A percentile compares a stretch with the other conserved stretches of the same genome.
Conservation (phyloP, 805 yeast species). For the Saccharomycopsis synnaedendra region DNA sequence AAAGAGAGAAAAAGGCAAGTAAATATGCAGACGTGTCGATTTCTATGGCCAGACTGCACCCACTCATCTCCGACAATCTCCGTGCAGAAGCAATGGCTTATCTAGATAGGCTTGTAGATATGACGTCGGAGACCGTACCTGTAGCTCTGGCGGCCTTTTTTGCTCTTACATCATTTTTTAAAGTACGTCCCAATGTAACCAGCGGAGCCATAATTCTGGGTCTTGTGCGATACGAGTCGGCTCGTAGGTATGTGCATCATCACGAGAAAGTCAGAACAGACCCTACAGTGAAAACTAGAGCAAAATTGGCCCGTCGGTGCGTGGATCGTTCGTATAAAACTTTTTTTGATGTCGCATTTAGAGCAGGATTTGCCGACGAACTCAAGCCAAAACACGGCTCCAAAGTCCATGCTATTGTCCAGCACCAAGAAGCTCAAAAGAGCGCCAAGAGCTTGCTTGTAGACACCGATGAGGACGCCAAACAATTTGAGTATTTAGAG, state of each 20-base stretch:
- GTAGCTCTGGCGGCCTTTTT: slow-evolving; percentile 56
- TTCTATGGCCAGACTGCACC: slow-evolving; percentile 46
- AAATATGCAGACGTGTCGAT: slow-evolving; percentile 28
- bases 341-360: slow-evolving; percentile 21
- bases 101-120: slow-evolving; percentile 51
- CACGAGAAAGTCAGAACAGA: slow-evolving; percentile 28
- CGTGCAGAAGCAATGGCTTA: slow-evolving; percentile 64
- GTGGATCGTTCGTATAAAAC: slow-evolving; percentile 47
- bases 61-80: slow-evolving; percentile 41
- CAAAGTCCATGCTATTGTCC: slow-evolving; percentile 6
- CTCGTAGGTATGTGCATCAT: slow-evolving; percentile 20
- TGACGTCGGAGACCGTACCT: slow-evolving; percentile 43
- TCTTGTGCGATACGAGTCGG: slow-evolving; percentile 25
- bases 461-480: slow-evolving; percentile 11
- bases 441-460: slow-evolving; percentile 8
- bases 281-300: background rate
- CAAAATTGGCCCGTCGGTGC: slow-evolving; percentile 47
- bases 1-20: slow-evolving; percentile 11
- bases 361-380: background rate
- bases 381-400: slow-evolving; percentile 1
- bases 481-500: slow-evolving; percentile 16
- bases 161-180: slow-evolving; percentile 50
- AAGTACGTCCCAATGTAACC: slow-evolving; percentile 48
- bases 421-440: slow-evolving; percentile 13
- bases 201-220: slow-evolving; percentile 37